Percentiles rank a stretch among this genome's conserved stretches.
Conservation (phyloP, 441 rosid species). For the Omphalea diandra region DNA sequence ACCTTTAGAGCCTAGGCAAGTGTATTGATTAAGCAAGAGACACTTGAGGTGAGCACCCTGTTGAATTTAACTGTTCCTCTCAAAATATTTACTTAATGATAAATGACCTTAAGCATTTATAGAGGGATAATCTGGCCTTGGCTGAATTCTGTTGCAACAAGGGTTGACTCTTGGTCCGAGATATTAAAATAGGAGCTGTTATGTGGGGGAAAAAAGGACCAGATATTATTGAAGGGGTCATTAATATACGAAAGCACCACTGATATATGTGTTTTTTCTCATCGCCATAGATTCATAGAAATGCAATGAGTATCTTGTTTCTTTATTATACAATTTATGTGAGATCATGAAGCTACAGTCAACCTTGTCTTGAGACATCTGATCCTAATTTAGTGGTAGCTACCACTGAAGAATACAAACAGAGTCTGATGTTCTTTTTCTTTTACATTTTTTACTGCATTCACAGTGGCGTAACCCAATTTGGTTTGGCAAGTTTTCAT, state of each 20-base stretch:
- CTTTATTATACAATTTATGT: background rate
- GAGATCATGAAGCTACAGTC: background rate
- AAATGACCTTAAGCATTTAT: too few species aligned
- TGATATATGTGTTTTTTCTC: background rate
- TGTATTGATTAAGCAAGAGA: too few species aligned
- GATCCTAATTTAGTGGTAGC: background rate
- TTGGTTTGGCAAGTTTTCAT: conserved; percentile 18
- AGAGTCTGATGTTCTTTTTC: background rate
- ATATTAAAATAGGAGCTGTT: too few species aligned
- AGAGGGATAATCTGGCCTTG: too few species aligned
- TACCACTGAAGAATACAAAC: background rate
- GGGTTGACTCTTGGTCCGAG: too few species aligned
- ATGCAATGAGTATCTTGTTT: background rate
- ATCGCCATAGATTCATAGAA: background rate
- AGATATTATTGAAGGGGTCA: background rate
- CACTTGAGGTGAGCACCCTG: too few species aligned
- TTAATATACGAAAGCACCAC: background rate
- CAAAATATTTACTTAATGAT: too few species aligned
- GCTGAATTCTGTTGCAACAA: too few species aligned
- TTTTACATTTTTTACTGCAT: background rate
- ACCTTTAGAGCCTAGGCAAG: too few species aligned
- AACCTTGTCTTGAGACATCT: background rate
- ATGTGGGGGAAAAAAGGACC: too few species aligned
- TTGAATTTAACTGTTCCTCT: too few species aligned
- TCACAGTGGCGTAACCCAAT: background rate